These are phyloP conservation scores for Elasticomyces elasticus DNA, from an alignment of 495 filamentous ascomycete genomes.

Conservation along the genomic window DNA sequence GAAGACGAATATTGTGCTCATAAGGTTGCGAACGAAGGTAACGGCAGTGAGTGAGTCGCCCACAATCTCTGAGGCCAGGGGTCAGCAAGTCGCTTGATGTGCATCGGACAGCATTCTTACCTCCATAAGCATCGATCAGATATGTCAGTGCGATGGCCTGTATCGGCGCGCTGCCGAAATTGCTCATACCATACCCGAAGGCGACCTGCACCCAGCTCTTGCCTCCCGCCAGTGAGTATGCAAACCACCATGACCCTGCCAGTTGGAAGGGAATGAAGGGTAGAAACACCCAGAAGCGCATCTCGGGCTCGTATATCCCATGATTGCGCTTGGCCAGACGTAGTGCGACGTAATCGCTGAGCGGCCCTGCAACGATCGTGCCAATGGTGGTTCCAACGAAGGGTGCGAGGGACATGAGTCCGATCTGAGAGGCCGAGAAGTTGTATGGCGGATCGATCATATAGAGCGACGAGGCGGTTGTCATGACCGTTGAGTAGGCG, in stretches of 20 bases:
- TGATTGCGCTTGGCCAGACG: slow-evolving; percentile 15
- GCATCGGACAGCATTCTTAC: too few species aligned
- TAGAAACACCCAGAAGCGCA: slow-evolving; percentile 18
- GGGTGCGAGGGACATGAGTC: slow-evolving; percentile 15
- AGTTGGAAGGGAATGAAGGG: slow-evolving; percentile 16
- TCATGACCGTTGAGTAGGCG: slow-evolving; percentile 17
- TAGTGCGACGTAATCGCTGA: slow-evolving; percentile 6
- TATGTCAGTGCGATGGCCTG: slow-evolving; percentile 12
- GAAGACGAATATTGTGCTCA: slow-evolving; percentile 21
- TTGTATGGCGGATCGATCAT: slow-evolving; percentile 17
- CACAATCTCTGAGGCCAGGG: slow-evolving; percentile 11
- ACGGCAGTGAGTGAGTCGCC: slow-evolving; percentile 15
- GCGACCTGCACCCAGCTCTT: slow-evolving; percentile 11
- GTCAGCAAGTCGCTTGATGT: not conserved
- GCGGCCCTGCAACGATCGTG: slow-evolving; percentile 3
- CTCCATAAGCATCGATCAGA: slow-evolving; percentile 12
- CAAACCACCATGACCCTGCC: slow-evolving; percentile 14
- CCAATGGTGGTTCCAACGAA: slow-evolving; percentile 16
- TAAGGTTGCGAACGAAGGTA: slow-evolving; percentile 6
- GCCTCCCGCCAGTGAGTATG: slow-evolving; percentile 8
- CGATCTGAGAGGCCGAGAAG: slow-evolving; percentile 17
- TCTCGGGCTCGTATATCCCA: slow-evolving; percentile 17
- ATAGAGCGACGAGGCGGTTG: slow-evolving; percentile 4
- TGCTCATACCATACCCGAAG: slow-evolving; percentile 7
- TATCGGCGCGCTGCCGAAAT: slow-evolving; percentile 13